Evolutionary conservation across 2,329 filamentous ascomycete genomes (phyloP).

Genomic region (Neofusicoccum umdonicola): DNA sequence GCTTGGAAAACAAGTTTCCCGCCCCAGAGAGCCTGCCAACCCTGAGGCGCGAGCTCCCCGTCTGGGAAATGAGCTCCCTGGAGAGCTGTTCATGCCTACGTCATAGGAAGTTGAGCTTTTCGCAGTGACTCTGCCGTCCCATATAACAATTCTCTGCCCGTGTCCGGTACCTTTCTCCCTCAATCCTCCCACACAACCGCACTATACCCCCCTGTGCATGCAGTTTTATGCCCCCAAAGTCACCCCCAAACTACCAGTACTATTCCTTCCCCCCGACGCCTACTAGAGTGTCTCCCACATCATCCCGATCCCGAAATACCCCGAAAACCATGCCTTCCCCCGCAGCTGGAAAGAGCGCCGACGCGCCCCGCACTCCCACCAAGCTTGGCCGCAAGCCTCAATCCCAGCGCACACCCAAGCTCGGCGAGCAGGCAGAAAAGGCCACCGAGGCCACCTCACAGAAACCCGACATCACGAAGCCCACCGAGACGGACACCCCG

Average conservation of each 20-base stretch:
- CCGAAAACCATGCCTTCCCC: conserved; percentile 47
- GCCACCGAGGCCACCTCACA: not conserved
- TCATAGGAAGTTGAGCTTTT: conserved; percentile 26
- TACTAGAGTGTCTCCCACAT: conserved; percentile 30
- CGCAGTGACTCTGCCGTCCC: not conserved
- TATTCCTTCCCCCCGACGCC: conserved; percentile 53
- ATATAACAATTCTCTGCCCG: conserved; percentile 13
- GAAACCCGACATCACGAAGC: conserved; percentile 22
- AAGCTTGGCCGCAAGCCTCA: conserved; percentile 49
- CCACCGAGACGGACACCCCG: conserved; percentile 33
- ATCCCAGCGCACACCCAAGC: conserved; percentile 38
- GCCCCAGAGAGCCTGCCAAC: conserved; percentile 17
- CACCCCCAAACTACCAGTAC: conserved; percentile 49
- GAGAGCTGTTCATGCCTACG: conserved; percentile 26
- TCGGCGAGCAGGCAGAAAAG: conserved; percentile 34
- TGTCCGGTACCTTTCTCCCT: not conserved
- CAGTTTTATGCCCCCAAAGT: conserved; percentile 50
- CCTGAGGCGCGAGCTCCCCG: conserved; percentile 32
- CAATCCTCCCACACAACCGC: conserved; percentile 15
- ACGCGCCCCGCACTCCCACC: conserved; percentile 50
- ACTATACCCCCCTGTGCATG: conserved; percentile 30
- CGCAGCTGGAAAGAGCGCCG: conserved; percentile 48
- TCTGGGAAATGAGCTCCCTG: not conserved
- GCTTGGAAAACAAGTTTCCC: conserved; percentile 39
- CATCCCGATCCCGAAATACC: conserved; percentile 24